Base-by-base conservation (phyloP, 768 basidiomycete species). In the Obba rivulosa region DNA sequence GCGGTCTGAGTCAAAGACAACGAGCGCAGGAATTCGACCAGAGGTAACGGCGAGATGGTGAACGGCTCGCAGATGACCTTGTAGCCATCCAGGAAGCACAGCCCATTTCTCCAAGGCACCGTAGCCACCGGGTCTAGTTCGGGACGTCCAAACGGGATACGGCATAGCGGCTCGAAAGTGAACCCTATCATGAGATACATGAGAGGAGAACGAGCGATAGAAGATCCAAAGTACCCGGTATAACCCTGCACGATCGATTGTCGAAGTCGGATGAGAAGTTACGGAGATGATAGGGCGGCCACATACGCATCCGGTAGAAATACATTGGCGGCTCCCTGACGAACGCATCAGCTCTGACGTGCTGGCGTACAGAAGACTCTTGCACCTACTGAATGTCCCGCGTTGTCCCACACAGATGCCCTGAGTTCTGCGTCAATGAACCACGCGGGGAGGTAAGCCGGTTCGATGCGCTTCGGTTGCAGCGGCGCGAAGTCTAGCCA, bases 391-490 rank as follows among this genome's bases (percentile, higher is more conserved):
- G 34, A 17, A 11, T 11, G 18, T 14, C 22, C 10, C 10, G 20
- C 16, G 14, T 20, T 23, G 13, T 9, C 17, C 9, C 44, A 45
- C 7, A 16, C 44, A 4, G 38, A n/a, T 8, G 47, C 47, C 13
- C 34, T 40, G 14, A 42, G 7, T 9, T 14, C 24, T 14, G 31
- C 24, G 18, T 48, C 47, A 31, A 48, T 24, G 9, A 41, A 23
- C 47, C 47, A 48, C 18, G 35, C 28, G 8, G 41, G 47, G 20
- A 48, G 34, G 34, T 48, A 48, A 4, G 38, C 34, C 11, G 47
- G 39, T 18, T 42, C 39, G 3, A 48, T 40, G 18, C 22, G 21
- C 8, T 20, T 35, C 11, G 47, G 39, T 21, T 18, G 47, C 8
- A 48, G 13, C 18, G 21, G 46, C 14, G 10, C n/a, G 22, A 39